These are phyloP conservation scores for Lasiodiplodia theobromae DNA, from an alignment of 2,329 filamentous ascomycete genomes.

Conservation along the genomic window DNA sequence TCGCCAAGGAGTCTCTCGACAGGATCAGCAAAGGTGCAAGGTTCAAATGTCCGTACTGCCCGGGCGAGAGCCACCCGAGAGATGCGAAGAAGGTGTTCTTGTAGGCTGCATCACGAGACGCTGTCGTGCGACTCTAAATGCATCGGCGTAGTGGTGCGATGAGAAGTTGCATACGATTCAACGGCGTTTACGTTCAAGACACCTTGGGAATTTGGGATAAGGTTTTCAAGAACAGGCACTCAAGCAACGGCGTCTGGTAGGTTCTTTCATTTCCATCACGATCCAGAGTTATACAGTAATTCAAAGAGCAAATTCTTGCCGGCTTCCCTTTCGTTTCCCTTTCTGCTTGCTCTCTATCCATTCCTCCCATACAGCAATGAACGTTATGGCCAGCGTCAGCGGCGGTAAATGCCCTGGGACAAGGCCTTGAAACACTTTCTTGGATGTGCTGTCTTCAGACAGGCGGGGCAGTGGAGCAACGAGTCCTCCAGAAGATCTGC, in stretches of 20 bases:
- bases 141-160: conserved; percentile 13
- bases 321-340: neutral
- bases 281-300: conserved; percentile 14
- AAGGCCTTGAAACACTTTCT: neutral
- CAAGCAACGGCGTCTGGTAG: conserved; percentile 13
- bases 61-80: conserved; percentile 77
- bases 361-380: neutral
- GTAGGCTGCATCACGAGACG: conserved; percentile 45
- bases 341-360: neutral
- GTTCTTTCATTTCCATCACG: conserved; percentile 9
- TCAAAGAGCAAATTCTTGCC: conserved; percentile 7
- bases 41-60: conserved; percentile 98
- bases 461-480: neutral
- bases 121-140: conserved; percentile 16
- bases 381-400: neutral
- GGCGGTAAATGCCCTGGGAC: neutral
- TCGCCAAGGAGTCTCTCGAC: conserved; percentile 83
- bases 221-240: neutral
- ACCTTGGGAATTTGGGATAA: conserved; percentile 6
- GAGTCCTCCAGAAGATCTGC: neutral
- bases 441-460: neutral
- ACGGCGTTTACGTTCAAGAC: conserved; percentile 16
- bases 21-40: conserved; percentile 78
- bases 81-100: conserved; percentile 79
- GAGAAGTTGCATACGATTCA: conserved; percentile 12